Conservation (phyloP, 208 protist genomes). For the Leishmania lainsoni region DNA sequence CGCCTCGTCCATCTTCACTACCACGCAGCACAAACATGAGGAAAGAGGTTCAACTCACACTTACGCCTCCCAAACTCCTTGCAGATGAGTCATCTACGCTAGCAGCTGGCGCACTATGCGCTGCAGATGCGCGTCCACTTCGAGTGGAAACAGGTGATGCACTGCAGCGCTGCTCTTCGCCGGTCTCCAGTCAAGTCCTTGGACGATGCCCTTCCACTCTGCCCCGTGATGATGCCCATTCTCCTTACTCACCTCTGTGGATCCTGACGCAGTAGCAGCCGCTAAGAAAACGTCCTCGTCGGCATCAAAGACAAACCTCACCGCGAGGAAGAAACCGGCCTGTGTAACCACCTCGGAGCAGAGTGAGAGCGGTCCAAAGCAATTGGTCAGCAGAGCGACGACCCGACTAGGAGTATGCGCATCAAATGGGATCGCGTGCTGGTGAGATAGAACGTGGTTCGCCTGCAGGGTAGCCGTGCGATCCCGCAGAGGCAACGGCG, state of each 20-base stretch:
- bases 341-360: constrained; percentile 3
- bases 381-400: constrained; percentile 28
- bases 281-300: constrained; percentile 33
- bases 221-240: background rate
- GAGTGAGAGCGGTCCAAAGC: constrained; percentile 37
- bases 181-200: constrained; percentile 3
- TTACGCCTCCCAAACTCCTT: background rate
- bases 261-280: background rate
- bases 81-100: background rate
- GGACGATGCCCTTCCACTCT: background rate
- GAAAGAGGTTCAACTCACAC: background rate
- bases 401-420: constrained; percentile 19
- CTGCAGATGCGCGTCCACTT: background rate
- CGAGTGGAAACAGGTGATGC: background rate
- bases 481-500: background rate
- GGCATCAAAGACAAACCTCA: constrained; percentile 37
- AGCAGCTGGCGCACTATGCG: background rate
- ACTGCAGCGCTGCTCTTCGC: background rate
- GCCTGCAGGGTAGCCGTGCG: background rate
- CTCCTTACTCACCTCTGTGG: background rate
- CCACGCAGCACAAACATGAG: background rate
- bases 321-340: constrained; percentile 13
- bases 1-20: background rate
- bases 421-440: constrained; percentile 21
- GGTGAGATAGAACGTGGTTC: constrained; percentile 14